Percentiles rank a stretch among this genome's conserved stretches.
phyloP scores from a whole-genome alignment of 2,329 filamentous ascomycete species.

The Ophiocordyceps camponoti-leonardi region DNA sequence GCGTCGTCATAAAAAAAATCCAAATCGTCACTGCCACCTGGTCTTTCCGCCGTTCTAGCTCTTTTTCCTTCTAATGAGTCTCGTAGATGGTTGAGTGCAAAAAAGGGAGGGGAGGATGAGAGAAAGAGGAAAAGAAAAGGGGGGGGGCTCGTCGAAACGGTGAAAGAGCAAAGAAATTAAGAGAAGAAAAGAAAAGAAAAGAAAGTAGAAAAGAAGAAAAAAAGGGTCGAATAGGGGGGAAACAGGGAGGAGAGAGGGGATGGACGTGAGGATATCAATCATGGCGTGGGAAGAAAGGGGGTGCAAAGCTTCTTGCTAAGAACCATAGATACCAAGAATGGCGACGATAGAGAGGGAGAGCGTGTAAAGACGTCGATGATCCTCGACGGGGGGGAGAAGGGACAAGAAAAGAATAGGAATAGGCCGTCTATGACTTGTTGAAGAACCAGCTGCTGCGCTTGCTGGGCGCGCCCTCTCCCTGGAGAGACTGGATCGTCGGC shows the following conservation, averaged over 20 bases:
- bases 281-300: background rate
- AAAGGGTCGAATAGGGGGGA: no score
- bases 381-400: no score
- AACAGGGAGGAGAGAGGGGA: background rate
- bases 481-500: conserved; percentile 39
- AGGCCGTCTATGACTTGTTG: conserved; percentile 33
- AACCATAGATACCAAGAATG: background rate
- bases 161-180: background rate
- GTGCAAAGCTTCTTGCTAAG: background rate
- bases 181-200: background rate
- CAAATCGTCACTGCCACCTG: conserved; percentile 5
- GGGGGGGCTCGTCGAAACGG: background rate
- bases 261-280: background rate
- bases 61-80: background rate
- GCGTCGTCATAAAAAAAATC: conserved; percentile 5
- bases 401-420: conserved; percentile 1
- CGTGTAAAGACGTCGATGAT: no score
- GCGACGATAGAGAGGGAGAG: background rate
- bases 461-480: conserved; percentile 35
- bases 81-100: background rate
- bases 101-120: background rate
- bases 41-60: conserved; percentile 1
- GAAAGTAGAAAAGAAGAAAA: background rate
- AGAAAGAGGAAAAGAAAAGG: background rate
- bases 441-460: conserved; percentile 66